phyloP scores from a whole-genome alignment of 2,329 filamentous ascomycete species.

The Thermoascus crustaceus region DNA sequence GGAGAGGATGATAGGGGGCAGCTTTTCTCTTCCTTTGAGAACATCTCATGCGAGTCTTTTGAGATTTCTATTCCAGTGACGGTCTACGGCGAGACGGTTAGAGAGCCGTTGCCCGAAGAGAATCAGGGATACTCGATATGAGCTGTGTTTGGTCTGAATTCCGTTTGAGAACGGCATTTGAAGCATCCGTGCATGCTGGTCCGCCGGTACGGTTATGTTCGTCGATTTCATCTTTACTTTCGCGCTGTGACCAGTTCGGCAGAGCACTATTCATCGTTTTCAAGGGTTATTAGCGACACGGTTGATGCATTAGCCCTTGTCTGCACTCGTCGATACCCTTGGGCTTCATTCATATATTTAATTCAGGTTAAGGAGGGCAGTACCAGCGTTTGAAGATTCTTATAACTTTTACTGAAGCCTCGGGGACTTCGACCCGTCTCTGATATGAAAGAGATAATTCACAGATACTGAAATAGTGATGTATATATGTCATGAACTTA shows the following conservation, averaged over 20 bases:
- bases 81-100: slow-evolving; percentile 58
- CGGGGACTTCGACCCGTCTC: background rate
- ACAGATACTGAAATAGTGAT: too few relatives aligned
- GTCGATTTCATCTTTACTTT: too few relatives aligned
- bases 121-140: slow-evolving; percentile 34
- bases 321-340: slow-evolving; percentile 2
- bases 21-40: slow-evolving; percentile 69
- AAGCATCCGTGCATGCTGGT: too few relatives aligned
- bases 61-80: slow-evolving; percentile 77
- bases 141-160: too few relatives aligned
- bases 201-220: too few relatives aligned
- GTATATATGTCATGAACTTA: too few relatives aligned
- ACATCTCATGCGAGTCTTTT: slow-evolving; percentile 77
- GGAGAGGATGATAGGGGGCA: slow-evolving; percentile 70
- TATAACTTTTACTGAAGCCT: background rate
- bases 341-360: background rate
- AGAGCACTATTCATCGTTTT: too few relatives aligned
- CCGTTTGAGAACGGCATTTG: too few relatives aligned
- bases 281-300: background rate
- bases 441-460: too few relatives aligned
- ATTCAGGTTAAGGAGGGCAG: background rate
- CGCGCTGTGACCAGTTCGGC: too few relatives aligned
- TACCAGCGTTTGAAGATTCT: too few relatives aligned
- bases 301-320: background rate
- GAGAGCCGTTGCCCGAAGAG: slow-evolving; percentile 33